phyloP scores from a whole-genome alignment of 331 rosid species.

The Malus hybrid region DNA sequence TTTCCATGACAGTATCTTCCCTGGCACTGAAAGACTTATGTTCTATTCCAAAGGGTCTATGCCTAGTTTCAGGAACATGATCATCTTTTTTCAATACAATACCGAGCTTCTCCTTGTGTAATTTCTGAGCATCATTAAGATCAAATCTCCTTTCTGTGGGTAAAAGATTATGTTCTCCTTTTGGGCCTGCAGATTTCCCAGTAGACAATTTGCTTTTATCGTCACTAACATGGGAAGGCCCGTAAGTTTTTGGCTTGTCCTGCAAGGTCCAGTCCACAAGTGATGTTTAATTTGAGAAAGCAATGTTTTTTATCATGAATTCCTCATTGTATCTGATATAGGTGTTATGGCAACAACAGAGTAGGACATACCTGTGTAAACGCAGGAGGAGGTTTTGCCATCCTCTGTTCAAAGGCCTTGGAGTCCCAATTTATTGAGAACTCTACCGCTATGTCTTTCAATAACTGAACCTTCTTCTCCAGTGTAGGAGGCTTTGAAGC shows the following conservation, averaged over 20 bases:
- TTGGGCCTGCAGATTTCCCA: conserved; percentile 31
- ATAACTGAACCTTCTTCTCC: conserved; percentile 66
- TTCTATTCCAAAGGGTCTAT: conserved; percentile 35
- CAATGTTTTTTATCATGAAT: background rate
- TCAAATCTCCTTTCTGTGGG: conserved; percentile 37
- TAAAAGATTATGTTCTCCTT: conserved; percentile 33
- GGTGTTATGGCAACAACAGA: background rate
- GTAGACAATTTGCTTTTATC: conserved; percentile 22
- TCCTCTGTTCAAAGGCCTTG: conserved; percentile 66
- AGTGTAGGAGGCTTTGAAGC: conserved; percentile 55
- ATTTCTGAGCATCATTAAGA: conserved; percentile 27
- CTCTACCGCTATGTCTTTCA: conserved; percentile 74
- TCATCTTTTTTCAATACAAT: conserved; percentile 33
- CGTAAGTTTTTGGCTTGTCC: conserved; percentile 38
- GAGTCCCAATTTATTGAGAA: conserved; percentile 85
- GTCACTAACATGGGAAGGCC: conserved; percentile 21
- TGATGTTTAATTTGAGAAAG: background rate
- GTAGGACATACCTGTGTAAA: conserved; percentile 40
- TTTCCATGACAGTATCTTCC: conserved; percentile 21
- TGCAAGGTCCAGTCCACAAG: conserved; percentile 33
- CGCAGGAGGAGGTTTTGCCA: conserved; percentile 55
- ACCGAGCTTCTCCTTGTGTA: conserved; percentile 33
- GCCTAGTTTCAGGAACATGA: conserved; percentile 26
- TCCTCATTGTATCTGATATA: background rate
- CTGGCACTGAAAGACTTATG: conserved; percentile 23